Evolutionary conservation across 495 filamentous ascomycete genomes (phyloP).

Genomic region (Xylaria flabelliformis): DNA sequence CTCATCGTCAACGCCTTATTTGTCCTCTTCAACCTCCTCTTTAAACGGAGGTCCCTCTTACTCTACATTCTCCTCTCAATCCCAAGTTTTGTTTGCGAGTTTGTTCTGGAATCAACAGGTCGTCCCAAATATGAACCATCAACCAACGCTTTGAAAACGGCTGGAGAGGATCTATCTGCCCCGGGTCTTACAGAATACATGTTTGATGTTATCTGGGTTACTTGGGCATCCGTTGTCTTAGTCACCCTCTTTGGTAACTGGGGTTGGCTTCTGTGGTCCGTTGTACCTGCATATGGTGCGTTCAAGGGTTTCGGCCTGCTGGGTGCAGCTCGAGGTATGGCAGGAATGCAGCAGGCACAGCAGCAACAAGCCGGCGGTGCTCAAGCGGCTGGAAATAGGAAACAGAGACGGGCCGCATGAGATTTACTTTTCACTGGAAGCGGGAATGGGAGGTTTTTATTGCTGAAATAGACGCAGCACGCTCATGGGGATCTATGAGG

Average conservation of each 20-base stretch:
- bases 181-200: constrained; percentile 94
- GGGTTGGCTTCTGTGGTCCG: constrained; percentile 76
- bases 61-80: constrained; percentile 74
- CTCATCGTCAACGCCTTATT: constrained; percentile 74
- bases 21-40: constrained; percentile 71
- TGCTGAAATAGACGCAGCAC: neutral
- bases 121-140: constrained; percentile 71
- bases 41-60: constrained; percentile 69
- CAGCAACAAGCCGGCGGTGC: constrained; percentile 43
- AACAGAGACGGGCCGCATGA: constrained; percentile 53
- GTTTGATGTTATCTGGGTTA: constrained; percentile 96
- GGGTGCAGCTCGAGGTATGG: constrained; percentile 70
- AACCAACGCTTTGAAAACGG: constrained; percentile 70
- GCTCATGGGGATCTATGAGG: neutral
- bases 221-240: constrained; percentile 70
- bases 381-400: constrained; percentile 53
- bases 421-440: neutral
- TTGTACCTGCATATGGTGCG: constrained; percentile 72
- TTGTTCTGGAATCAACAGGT: constrained; percentile 79
- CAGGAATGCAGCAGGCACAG: constrained; percentile 53
- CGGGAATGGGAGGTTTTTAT: neutral
- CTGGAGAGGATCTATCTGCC: constrained; percentile 88
- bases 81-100: constrained; percentile 79
- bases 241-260: constrained; percentile 75
- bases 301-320: constrained; percentile 73